These are phyloP conservation scores for Solanum medicagineum DNA, from an alignment of 257 asterid species.

Conservation along the genomic window DNA sequence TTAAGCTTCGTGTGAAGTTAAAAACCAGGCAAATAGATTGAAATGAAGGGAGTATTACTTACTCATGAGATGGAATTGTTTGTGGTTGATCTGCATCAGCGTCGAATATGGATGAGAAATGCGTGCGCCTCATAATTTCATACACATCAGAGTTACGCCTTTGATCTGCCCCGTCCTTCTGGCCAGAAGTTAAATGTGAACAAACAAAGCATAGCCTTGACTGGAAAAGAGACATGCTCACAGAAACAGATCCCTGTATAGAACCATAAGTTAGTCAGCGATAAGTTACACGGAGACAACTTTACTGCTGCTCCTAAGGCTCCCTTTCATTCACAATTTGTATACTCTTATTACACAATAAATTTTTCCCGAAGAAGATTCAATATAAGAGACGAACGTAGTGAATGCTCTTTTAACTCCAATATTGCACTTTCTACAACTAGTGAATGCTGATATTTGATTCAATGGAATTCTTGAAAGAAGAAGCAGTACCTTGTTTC, in stretches of 20 bases:
- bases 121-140: slow-evolving; percentile 77
- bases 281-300: neutral
- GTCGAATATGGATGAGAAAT: slow-evolving; percentile 38
- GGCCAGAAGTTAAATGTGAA: slow-evolving; percentile 80
- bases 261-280: neutral
- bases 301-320: neutral
- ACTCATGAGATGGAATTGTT: slow-evolving; percentile 84
- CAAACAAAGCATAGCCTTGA: slow-evolving; percentile 82
- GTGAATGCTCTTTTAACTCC: neutral
- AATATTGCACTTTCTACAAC: neutral
- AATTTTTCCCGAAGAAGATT: neutral
- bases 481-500: slow-evolving; percentile 65
- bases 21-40: neutral
- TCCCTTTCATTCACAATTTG: neutral
- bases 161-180: slow-evolving; percentile 47
- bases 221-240: slow-evolving; percentile 93
- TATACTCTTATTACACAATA: neutral
- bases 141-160: slow-evolving; percentile 88
- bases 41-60: slow-evolving; percentile 4
- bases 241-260: slow-evolving; percentile 82
- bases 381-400: neutral
- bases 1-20: neutral
- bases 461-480: neutral
- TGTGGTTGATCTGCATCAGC: slow-evolving; percentile 48
- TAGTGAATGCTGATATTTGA: neutral